Evolutionary conservation across 495 filamentous ascomycete genomes (phyloP).

Genomic region (Bathelium albidoporum): DNA sequence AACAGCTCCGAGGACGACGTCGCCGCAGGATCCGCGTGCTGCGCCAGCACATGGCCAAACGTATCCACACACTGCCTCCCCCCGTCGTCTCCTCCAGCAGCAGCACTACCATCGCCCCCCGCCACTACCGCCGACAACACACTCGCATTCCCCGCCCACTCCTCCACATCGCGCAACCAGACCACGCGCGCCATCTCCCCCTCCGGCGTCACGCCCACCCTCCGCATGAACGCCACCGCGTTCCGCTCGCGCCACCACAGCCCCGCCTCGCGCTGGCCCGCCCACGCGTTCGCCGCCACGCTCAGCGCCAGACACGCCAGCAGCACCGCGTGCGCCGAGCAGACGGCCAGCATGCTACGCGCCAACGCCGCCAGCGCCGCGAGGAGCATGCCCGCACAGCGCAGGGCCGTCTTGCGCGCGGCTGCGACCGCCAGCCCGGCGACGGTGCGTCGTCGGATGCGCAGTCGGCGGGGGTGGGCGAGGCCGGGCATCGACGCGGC

Average conservation of each 20-base stretch:
- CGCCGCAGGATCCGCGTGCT: background rate
- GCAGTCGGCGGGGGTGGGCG: conserved; percentile 39
- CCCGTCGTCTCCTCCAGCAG: conserved; percentile 27
- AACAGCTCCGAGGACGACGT: background rate
- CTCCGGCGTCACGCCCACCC: conserved; percentile 69
- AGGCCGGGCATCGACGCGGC: conserved; percentile 31
- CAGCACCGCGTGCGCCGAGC: conserved; percentile 66
- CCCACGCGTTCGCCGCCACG: conserved; percentile 56
- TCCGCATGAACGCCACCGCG: conserved; percentile 65
- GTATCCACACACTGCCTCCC: conserved; percentile 11
- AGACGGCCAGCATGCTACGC: conserved; percentile 44
- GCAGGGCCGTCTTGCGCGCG: conserved; percentile 67
- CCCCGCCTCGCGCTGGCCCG: conserved; percentile 55
- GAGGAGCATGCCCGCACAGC: conserved; percentile 52
- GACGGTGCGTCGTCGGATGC: conserved; percentile 58
- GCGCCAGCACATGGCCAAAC: conserved; percentile 8
- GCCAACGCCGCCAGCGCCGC: conserved; percentile 70
- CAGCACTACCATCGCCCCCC: conserved; percentile 1
- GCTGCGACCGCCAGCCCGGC: conserved; percentile 57
- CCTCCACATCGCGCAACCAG: conserved; percentile 72
- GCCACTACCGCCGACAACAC: too few relatives aligned
- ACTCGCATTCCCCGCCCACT: conserved; percentile 24
- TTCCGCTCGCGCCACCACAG: conserved; percentile 80
- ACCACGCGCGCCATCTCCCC: conserved; percentile 73
- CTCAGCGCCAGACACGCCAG: conserved; percentile 57